Conservation (phyloP, 306 rosid species). For the Herpetospermum pedunculosum region DNA sequence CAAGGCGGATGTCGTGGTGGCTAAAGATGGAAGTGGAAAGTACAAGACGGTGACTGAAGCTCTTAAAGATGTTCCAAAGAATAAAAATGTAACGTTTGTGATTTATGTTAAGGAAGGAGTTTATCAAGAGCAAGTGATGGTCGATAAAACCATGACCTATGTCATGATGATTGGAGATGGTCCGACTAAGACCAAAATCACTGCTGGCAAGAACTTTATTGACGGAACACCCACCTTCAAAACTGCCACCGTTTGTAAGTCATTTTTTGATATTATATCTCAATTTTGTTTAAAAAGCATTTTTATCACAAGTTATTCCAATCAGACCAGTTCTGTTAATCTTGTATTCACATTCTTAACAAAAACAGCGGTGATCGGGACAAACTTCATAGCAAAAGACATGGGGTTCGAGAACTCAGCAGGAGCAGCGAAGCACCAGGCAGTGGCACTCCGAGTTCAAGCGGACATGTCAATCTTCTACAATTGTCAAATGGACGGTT, state of each 20-base stretch:
- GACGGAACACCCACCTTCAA: conserved; percentile 42
- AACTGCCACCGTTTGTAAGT: conserved; percentile 54
- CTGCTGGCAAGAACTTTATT: conserved; percentile 19
- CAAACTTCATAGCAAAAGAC: conserved; percentile 46
- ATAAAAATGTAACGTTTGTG: conserved; percentile 32
- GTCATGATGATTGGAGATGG: conserved; percentile 69
- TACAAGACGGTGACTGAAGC: conserved; percentile 50
- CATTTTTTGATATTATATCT: no score
- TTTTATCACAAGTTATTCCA: no score
- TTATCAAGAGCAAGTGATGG: conserved; percentile 27
- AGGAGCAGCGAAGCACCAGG: conserved; percentile 35
- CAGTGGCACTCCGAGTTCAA: conserved; percentile 36
- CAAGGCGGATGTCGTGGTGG: conserved; percentile 42
- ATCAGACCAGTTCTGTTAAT: no score
- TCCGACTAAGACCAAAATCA: conserved; percentile 47
- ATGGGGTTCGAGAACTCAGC: conserved; percentile 57
- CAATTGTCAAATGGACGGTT: conserved; percentile 40
- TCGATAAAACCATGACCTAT: conserved; percentile 21
- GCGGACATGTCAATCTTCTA: conserved; percentile 34
- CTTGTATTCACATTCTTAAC: not conserved
- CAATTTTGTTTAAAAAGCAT: no score
- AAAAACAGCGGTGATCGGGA: conserved; percentile 34
- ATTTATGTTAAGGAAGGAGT: conserved; percentile 59
- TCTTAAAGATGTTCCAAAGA: conserved; percentile 31
- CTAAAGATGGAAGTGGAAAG: conserved; percentile 53